Percentiles rank a stretch among this genome's conserved stretches.
phyloP scores from a whole-genome alignment of 2,329 filamentous ascomycete species.

The Apiospora marii region DNA sequence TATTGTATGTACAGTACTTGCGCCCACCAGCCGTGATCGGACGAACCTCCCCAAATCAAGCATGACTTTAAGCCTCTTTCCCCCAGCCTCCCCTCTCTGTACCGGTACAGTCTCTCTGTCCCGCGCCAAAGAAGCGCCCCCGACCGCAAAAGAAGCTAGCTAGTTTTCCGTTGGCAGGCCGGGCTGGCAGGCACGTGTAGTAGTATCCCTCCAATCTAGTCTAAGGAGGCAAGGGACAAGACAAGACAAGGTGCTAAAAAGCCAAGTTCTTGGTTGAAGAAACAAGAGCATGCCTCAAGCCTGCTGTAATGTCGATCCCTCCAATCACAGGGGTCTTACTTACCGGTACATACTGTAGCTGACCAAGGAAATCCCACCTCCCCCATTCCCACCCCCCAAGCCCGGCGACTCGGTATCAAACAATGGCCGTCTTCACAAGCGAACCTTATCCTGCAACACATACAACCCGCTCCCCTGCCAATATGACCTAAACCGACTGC shows the following conservation, averaged over 20 bases:
- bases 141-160: background rate
- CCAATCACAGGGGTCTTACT: too few species aligned
- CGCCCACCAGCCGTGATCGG: background rate
- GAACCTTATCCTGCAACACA: too few species aligned
- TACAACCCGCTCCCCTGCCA: too few species aligned
- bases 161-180: background rate
- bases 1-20: too few species aligned
- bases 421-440: background rate
- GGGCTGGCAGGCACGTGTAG: background rate
- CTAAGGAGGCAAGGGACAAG: background rate
- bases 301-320: too few species aligned
- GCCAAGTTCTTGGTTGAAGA: background rate
- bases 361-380: too few species aligned
- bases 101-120: too few species aligned
- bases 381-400: background rate
- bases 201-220: too few species aligned
- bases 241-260: background rate
- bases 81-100: background rate
- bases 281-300: background rate
- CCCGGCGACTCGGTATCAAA: background rate
- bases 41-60: background rate
- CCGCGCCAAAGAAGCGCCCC: background rate
- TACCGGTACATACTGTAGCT: too few species aligned
- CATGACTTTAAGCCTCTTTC: conserved; percentile 11
- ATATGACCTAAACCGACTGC: too few species aligned